These are phyloP conservation scores for Aspergillus awamori DNA, from an alignment of 2,329 filamentous ascomycete species.

Conservation along the genomic window DNA sequence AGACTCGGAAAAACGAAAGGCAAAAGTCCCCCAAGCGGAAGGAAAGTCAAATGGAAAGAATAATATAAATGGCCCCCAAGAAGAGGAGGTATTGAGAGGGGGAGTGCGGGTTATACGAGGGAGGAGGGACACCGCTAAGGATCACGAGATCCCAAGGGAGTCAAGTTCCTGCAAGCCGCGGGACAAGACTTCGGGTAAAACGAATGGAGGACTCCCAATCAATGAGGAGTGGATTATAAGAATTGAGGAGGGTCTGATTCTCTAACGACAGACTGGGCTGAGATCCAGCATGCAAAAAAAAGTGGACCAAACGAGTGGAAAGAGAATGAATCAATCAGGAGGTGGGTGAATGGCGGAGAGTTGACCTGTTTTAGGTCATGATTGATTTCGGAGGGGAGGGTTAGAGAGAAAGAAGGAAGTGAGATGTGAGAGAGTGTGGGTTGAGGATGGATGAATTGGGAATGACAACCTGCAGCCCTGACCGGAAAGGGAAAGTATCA, in stretches of 20 bases:
- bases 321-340: conserved; percentile 2
- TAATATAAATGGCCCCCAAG: neutral
- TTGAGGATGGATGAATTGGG: too few species aligned
- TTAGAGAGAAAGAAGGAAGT: conserved; percentile 4
- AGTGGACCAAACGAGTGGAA: conserved; percentile 6
- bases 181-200: neutral
- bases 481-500: conserved; percentile 1
- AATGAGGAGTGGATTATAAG: neutral
- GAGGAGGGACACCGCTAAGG: conserved; percentile 7
- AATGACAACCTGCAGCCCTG: too few species aligned
- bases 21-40: neutral
- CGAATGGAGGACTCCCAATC: conserved; percentile 4
- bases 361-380: conserved; percentile 1
- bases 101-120: neutral
- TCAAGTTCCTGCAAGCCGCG: neutral
- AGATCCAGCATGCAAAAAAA: neutral
- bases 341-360: neutral
- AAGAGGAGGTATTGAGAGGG: neutral
- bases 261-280: conserved; percentile 2
- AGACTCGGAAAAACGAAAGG: conserved; percentile 10
- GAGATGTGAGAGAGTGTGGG: neutral
- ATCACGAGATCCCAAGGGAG: conserved; percentile 5
- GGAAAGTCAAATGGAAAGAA: neutral
- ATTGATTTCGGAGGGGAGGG: neutral
- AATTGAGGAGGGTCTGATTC: neutral